phyloP scores from a whole-genome alignment of 805 yeast genomes.

The Candida schatavii region DNA sequence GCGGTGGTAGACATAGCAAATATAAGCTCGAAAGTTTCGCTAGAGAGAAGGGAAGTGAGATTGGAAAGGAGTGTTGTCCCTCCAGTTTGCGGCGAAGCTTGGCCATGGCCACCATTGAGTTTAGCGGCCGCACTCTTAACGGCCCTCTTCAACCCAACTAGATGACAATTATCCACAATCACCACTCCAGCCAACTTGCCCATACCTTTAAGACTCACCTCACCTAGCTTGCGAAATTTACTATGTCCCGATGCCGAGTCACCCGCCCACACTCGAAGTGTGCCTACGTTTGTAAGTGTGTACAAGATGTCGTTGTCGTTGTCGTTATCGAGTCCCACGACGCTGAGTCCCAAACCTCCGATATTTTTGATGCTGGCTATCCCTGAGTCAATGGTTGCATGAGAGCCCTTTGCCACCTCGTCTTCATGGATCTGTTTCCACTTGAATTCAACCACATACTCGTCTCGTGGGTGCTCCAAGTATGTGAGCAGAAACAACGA shows the following conservation, averaged over 20 bases:
- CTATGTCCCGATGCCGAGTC: constrained; percentile 58
- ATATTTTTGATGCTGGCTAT: constrained; percentile 37
- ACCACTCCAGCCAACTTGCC: constrained; percentile 3
- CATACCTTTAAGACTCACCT: constrained; percentile 41
- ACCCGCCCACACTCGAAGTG: constrained; percentile 67
- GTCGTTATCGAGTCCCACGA: constrained; percentile 21
- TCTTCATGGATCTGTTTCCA: constrained; percentile 45
- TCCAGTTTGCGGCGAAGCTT: no score
- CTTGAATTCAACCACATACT: constrained; percentile 51
- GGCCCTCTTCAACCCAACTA: constrained; percentile 8
- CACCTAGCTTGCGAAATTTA: constrained; percentile 35
- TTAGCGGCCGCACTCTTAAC: not conserved
- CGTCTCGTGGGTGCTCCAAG: constrained; percentile 53
- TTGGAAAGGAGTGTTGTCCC: no score
- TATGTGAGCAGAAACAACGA: constrained; percentile 68
- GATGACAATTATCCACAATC: constrained; percentile 36
- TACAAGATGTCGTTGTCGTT: constrained; percentile 46
- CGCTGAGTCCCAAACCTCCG: constrained; percentile 17
- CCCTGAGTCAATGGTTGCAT: constrained; percentile 16
- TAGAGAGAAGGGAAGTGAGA: not conserved
- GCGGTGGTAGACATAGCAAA: not conserved
- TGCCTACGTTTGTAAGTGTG: constrained; percentile 58
- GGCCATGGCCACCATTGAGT: not conserved
- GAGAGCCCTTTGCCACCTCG: constrained; percentile 7
- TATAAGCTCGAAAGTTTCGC: not conserved